Conservation (phyloP, 768 basidiomycete genomes). For the Tylopilus rubrobrunneus region DNA sequence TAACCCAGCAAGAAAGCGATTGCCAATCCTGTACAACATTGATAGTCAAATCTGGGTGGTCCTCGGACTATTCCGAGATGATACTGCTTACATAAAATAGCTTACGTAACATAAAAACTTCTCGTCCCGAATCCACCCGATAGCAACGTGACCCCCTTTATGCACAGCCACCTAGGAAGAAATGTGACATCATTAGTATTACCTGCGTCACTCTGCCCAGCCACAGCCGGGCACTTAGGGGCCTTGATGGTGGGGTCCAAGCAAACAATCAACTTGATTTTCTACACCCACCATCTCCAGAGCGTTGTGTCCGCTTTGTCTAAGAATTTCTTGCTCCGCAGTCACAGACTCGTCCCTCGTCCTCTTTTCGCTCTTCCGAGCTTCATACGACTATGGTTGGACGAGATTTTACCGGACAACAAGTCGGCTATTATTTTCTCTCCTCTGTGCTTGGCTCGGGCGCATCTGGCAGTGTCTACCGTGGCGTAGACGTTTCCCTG, state of each 20-base stretch:
- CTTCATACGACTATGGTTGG: neutral
- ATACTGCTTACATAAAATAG: too few species aligned
- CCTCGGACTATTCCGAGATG: too few species aligned
- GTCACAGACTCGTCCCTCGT: neutral
- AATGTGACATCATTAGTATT: neutral
- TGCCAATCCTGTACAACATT: neutral
- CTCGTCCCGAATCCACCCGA: neutral
- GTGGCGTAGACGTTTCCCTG: constrained; percentile 52
- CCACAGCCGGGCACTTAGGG: neutral
- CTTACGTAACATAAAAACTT: too few species aligned
- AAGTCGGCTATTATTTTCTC: constrained; percentile 60
- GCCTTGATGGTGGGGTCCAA: neutral
- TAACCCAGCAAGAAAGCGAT: neutral
- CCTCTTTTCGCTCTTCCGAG: neutral
- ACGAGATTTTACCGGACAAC: constrained; percentile 46
- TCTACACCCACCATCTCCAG: neutral
- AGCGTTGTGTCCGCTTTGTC: too few species aligned
- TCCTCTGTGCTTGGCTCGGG: constrained; percentile 65
- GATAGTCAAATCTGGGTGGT: too few species aligned
- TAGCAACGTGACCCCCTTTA: neutral
- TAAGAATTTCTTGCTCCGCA: neutral
- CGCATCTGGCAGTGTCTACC: constrained; percentile 76
- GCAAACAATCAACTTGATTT: neutral
- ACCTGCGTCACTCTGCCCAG: neutral
- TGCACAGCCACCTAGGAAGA: neutral